Evolutionary conservation across 2,329 filamentous ascomycete species (phyloP).

Genomic region (Diaporthe vaccinii): DNA sequence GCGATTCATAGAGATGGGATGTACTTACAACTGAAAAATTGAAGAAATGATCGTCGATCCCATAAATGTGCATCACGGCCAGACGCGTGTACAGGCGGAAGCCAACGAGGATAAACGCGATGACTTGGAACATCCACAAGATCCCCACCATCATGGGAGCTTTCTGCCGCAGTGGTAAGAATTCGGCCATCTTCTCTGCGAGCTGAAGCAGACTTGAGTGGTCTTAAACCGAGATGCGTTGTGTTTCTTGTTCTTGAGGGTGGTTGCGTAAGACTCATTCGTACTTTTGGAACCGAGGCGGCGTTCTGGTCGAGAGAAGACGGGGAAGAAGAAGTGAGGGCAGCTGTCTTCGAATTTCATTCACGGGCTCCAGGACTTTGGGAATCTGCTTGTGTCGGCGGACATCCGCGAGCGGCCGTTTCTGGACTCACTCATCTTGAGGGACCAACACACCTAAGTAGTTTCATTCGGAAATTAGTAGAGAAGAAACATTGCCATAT

Average conservation of each 20-base stretch:
- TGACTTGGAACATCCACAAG: conserved; percentile 34
- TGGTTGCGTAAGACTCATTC: background rate
- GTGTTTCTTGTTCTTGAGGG: background rate
- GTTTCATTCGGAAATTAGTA: background rate
- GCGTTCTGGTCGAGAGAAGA: background rate
- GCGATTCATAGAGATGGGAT: background rate
- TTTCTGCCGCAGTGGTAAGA: background rate
- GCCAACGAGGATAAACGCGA: conserved; percentile 38
- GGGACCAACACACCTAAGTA: background rate
- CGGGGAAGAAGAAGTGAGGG: rapidly evolving
- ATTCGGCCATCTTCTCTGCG: background rate
- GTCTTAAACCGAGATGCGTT: background rate
- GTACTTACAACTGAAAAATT: conserved; percentile 32
- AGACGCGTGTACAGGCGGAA: conserved; percentile 38
- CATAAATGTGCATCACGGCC: conserved; percentile 35
- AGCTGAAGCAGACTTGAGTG: rapidly evolving
- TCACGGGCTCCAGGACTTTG: rapidly evolving
- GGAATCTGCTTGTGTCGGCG: background rate
- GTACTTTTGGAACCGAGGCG: background rate
- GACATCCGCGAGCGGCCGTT: too few relatives aligned
- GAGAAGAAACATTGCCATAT: too few relatives aligned
- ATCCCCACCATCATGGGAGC: conserved; percentile 34
- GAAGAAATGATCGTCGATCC: conserved; percentile 39
- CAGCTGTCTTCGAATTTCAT: background rate
- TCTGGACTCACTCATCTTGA: background rate